Evolutionary conservation across 1,139 yeast species (phyloP).

Genomic region (Tardiomyces depauwii): DNA sequence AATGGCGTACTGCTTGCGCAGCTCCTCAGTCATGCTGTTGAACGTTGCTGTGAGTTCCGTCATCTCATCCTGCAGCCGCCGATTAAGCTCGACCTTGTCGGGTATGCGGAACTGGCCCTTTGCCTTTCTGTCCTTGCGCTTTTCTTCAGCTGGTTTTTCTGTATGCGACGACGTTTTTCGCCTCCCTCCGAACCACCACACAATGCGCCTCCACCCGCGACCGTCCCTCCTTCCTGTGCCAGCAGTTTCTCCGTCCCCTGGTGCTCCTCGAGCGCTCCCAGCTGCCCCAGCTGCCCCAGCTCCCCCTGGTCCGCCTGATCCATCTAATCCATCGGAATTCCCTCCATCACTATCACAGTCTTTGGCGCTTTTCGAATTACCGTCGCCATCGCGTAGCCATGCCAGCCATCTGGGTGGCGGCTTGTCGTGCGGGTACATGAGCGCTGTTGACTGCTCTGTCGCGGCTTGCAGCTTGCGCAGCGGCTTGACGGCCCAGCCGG

Average conservation of each 20-base stretch:
- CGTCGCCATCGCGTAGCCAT: neutral
- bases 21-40: slow-evolving; percentile 84
- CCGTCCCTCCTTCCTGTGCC: too few species aligned
- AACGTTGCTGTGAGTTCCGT: slow-evolving; percentile 86
- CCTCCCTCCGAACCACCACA: slow-evolving; percentile 3
- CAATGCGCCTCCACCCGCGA: too few species aligned
- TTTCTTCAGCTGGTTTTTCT: neutral
- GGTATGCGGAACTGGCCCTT: slow-evolving; percentile 14
- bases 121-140: neutral
- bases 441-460: slow-evolving; percentile 41
- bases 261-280: neutral
- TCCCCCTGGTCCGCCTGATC: neutral
- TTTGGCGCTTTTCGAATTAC: neutral
- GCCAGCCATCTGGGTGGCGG: neutral
- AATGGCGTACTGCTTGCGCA: slow-evolving; percentile 72
- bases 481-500: slow-evolving; percentile 82
- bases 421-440: neutral
- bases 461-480: slow-evolving; percentile 75
- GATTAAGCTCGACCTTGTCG: slow-evolving; percentile 18
- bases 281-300: neutral
- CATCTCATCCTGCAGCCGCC: slow-evolving; percentile 61
- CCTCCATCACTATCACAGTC: neutral
- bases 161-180: slow-evolving; percentile 9
- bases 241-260: neutral
- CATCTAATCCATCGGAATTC: neutral